A percentile compares a stretch with the other conserved stretches of the same genome.
Evolutionary conservation across 2,329 filamentous ascomycete species (phyloP).

Genomic region (Zymoseptoria pseudotritici): DNA sequence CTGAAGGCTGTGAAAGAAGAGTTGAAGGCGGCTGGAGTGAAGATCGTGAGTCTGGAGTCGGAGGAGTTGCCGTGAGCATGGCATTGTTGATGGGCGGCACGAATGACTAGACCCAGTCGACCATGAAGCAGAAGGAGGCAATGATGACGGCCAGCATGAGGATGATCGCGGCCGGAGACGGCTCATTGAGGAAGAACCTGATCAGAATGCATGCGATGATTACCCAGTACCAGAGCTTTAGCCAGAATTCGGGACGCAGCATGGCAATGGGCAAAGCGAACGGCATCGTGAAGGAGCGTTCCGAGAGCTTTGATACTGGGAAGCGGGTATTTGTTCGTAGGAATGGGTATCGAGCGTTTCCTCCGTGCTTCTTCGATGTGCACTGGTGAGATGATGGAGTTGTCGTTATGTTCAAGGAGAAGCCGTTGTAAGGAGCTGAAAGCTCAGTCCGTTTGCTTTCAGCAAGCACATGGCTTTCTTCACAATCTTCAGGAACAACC

Average conservation of each 20-base stretch:
- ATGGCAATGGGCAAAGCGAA: neutral
- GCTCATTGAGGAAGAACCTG: neutral
- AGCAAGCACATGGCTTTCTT: too few species aligned
- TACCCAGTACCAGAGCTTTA: neutral
- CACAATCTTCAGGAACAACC: too few species aligned
- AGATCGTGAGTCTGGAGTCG: constrained; percentile 42
- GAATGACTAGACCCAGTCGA: neutral
- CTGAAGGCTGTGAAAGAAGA: constrained; percentile 40
- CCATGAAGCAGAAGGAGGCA: neutral
- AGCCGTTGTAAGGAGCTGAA: too few species aligned
- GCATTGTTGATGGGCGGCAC: neutral
- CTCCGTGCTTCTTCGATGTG: too few species aligned
- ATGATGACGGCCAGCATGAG: neutral
- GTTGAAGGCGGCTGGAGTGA: constrained; percentile 51
- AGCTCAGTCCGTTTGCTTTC: too few species aligned
- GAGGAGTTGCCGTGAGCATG: constrained; percentile 1
- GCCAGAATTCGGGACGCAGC: neutral
- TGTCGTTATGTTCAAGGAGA: too few species aligned
- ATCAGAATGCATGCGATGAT: neutral
- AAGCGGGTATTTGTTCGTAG: too few species aligned
- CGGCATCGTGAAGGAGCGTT: too few species aligned
- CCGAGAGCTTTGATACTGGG: too few species aligned
- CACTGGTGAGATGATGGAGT: too few species aligned
- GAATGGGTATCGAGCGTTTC: too few species aligned
- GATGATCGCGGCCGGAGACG: neutral